Conservation (phyloP, 257 asterid species). For the Lavandula angustifolia region DNA sequence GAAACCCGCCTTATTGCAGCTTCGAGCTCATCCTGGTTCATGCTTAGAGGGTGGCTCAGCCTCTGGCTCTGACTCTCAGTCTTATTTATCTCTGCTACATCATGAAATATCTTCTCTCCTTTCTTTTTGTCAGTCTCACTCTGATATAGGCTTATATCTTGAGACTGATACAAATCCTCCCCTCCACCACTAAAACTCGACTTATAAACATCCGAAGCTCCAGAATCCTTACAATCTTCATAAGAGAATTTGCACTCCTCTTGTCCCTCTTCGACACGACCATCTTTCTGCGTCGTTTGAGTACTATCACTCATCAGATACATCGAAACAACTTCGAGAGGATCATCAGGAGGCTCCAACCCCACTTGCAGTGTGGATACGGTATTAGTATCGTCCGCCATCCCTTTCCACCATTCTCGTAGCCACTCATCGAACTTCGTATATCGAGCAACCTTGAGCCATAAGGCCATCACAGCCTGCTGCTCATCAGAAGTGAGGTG, state of each 20-base stretch:
- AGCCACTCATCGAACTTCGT: conserved; percentile 81
- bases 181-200: conserved; percentile 30
- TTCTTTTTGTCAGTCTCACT: conserved; percentile 46
- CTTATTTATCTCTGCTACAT: conserved; percentile 29
- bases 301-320: conserved; percentile 52
- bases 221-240: conserved; percentile 33
- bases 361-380: conserved; percentile 42
- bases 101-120: conserved; percentile 34
- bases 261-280: conserved; percentile 25
- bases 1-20: conserved; percentile 72
- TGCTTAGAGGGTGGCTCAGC: conserved; percentile 40
- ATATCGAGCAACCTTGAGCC: conserved; percentile 61
- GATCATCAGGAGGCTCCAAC: conserved; percentile 49
- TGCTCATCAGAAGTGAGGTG: conserved; percentile 64
- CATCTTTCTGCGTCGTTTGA: conserved; percentile 28
- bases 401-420: conserved; percentile 83
- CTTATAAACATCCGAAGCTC: conserved; percentile 37
- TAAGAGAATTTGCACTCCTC: conserved; percentile 30
- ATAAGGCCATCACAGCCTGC: conserved; percentile 52
- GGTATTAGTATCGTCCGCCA: conserved; percentile 44
- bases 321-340: conserved; percentile 59
- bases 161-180: conserved; percentile 32
- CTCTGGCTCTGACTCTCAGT: conserved; percentile 30
- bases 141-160: conserved; percentile 34
- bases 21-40: conserved; percentile 70